A percentile compares a stretch with the other conserved stretches of the same genome.
phyloP scores from a whole-genome alignment of 345 rosid genomes.

The Sapria himalayana region DNA sequence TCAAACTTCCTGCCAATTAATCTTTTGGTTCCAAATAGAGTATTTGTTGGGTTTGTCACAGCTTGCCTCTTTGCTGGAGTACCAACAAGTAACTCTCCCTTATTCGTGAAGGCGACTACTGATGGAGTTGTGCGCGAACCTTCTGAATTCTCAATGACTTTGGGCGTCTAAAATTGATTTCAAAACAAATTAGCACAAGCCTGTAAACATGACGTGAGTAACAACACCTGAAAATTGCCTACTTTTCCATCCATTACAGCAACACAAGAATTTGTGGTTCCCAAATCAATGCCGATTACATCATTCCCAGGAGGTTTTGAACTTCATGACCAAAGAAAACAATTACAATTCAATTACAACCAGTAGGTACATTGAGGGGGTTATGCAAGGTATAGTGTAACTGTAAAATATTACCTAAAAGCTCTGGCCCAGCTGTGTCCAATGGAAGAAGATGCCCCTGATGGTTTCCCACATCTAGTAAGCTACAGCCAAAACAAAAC shows the following conservation, averaged over 20 bases:
- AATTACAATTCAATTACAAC: background rate
- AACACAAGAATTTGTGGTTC: slow-evolving; percentile 94
- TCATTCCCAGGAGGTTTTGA: slow-evolving; percentile 73
- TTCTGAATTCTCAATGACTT: slow-evolving; percentile 79
- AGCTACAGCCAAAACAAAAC: slow-evolving; percentile 24
- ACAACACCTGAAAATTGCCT: background rate
- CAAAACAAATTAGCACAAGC: slow-evolving; percentile 3
- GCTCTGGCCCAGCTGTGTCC: slow-evolving; percentile 41
- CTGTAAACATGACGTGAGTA: background rate
- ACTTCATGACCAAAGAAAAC: slow-evolving; percentile 14
- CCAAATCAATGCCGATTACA: slow-evolving; percentile 89
- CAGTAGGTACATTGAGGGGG: too few species aligned
- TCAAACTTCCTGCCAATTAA: slow-evolving; percentile 60
- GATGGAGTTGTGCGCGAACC: slow-evolving; percentile 92
- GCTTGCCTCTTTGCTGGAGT: slow-evolving; percentile 93
- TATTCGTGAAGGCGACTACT: slow-evolving; percentile 58
- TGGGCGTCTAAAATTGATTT: slow-evolving; percentile 29
- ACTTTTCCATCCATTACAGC: slow-evolving; percentile 99
- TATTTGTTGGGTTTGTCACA: slow-evolving; percentile 71
- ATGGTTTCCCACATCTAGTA: slow-evolving; percentile 24
- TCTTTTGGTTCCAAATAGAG: slow-evolving; percentile 61
- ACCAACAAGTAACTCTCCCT: slow-evolving; percentile 65
- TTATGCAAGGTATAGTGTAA: too few species aligned
- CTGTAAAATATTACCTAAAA: slow-evolving; percentile 31
- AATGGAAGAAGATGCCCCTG: slow-evolving; percentile 16